Evolutionary conservation across 768 basidiomycete species (phyloP).

Genomic region (Gyrodon lividus): DNA sequence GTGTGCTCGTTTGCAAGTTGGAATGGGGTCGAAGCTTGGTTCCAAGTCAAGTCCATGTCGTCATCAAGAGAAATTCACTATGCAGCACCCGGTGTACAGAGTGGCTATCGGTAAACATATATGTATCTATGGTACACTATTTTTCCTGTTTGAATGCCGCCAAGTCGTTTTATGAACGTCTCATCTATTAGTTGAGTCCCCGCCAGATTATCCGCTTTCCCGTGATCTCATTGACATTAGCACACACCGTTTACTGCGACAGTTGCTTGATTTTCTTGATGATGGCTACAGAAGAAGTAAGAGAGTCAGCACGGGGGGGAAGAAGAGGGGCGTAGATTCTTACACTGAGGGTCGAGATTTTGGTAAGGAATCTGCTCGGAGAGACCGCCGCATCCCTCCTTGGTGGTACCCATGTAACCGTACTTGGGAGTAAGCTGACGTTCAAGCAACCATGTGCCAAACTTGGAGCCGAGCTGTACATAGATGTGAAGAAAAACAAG

Average conservation of each 20-base stretch:
- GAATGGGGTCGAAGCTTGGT: too few relatives aligned
- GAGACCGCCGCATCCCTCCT: conserved; percentile 75
- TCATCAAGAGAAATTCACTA: too few relatives aligned
- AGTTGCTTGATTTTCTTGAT: conserved; percentile 45
- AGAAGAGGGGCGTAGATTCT: conserved; percentile 23
- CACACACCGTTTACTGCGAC: conserved; percentile 22
- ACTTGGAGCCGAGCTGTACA: conserved; percentile 68
- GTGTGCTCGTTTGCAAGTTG: too few relatives aligned
- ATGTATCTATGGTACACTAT: too few relatives aligned
- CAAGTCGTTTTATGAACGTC: too few relatives aligned
- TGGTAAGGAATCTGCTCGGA: conserved; percentile 85
- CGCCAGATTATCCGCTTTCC: background rate
- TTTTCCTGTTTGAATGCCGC: too few relatives aligned
- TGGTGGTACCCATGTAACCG: conserved; percentile 75
- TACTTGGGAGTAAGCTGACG: conserved; percentile 78
- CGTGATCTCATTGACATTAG: background rate
- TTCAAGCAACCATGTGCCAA: conserved; percentile 85
- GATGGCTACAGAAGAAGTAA: conserved; percentile 36
- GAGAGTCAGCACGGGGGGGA: background rate
- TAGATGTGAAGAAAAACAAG: background rate
- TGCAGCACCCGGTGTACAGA: too few relatives aligned
- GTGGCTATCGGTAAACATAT: too few relatives aligned
- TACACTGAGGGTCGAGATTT: conserved; percentile 76
- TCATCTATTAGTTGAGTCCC: too few relatives aligned
- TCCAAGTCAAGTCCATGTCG: too few relatives aligned